Evolutionary conservation across 2,329 filamentous ascomycete species (phyloP), one percentile per base, ranked within the genome.

Genomic region (Allantophomopsis cytisporea): DNA sequence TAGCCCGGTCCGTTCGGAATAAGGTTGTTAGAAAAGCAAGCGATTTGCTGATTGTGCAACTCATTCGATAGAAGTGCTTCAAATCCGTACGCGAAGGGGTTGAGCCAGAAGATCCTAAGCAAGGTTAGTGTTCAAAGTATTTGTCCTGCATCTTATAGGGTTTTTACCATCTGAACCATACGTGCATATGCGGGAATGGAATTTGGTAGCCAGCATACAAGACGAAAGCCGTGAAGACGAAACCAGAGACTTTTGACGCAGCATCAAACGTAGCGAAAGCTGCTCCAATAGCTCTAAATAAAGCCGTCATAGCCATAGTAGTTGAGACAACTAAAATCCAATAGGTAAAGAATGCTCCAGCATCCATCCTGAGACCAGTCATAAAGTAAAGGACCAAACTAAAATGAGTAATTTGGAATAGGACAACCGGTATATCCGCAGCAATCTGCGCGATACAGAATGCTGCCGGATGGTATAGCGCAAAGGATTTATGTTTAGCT

Each of bases 41-140:
- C 57, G n/a, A 76, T 66, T 2, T 50, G 61, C 50, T 80, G 60
- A 23, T 59, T 60, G 45, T 80, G 66, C 41, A 86, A 84, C 52
- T 86, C 81, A 48, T 86, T 86, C 36, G 8, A 13, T 13, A 37
- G 36, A 0, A 87, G 55, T 0, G 69, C 71, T 46, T 85, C 76
- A 41, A 84, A 86, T 0, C 66, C 76, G 42, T 84, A 85, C 0
- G 80, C 72, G 2, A 86, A 60, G 0, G 80, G 80, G 45, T 80
- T 68, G 17, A 80, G 68, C 71, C 73, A 78, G 44, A 68, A n/a
- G n/a, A n/a, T n/a, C n/a, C n/a, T n/a, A n/a, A n/a, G n/a, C n/a
- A n/a, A n/a, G n/a, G n/a, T n/a, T n/a, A n/a, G n/a, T n/a, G n/a
- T n/a, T n/a, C n/a, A n/a, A n/a, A n/a, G n/a, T n/a, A n/a, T n/a